phyloP scores from a whole-genome alignment of 768 basidiomycete genomes.

The Pisolithus tinctorius region DNA sequence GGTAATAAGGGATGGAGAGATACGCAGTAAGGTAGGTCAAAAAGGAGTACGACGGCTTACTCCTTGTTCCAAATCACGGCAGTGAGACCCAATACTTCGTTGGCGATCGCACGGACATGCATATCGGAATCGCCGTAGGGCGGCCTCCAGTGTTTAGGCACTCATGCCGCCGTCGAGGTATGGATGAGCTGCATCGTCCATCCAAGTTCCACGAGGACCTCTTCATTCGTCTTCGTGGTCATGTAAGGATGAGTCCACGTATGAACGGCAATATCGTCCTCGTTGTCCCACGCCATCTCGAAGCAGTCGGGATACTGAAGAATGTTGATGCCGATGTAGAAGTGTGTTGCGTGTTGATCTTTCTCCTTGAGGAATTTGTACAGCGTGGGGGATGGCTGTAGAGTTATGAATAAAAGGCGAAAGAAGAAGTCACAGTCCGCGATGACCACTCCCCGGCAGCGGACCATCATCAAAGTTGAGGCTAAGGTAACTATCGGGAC shows the following conservation, averaged over 20 bases:
- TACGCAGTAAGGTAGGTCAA: neutral
- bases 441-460: slow-evolving; percentile 29
- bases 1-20: slow-evolving; percentile 39
- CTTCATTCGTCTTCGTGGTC: slow-evolving; percentile 66
- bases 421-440: neutral
- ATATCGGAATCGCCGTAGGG: slow-evolving; percentile 82
- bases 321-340: slow-evolving; percentile 83
- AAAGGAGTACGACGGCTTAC: slow-evolving; percentile 32
- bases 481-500: slow-evolving; percentile 60
- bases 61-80: slow-evolving; percentile 93
- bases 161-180: slow-evolving; percentile 70
- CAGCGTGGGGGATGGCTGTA: slow-evolving; percentile 39
- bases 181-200: slow-evolving; percentile 77
- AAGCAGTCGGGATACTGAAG: slow-evolving; percentile 51
- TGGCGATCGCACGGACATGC: slow-evolving; percentile 79
- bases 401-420: slow-evolving; percentile 4
- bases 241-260: slow-evolving; percentile 74
- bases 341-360: slow-evolving; percentile 72
- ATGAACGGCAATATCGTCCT: slow-evolving; percentile 37
- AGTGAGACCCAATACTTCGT: slow-evolving; percentile 76
- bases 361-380: slow-evolving; percentile 63
- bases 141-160: slow-evolving; percentile 81
- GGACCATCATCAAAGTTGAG: slow-evolving; percentile 83
- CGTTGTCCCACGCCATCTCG: slow-evolving; percentile 37
- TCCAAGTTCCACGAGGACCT: slow-evolving; percentile 66